A percentile compares a stretch with the other conserved stretches of the same genome.
These are phyloP conservation scores for Penicillium canariense DNA, from an alignment of 495 filamentous ascomycete genomes.

Conservation along the genomic window DNA sequence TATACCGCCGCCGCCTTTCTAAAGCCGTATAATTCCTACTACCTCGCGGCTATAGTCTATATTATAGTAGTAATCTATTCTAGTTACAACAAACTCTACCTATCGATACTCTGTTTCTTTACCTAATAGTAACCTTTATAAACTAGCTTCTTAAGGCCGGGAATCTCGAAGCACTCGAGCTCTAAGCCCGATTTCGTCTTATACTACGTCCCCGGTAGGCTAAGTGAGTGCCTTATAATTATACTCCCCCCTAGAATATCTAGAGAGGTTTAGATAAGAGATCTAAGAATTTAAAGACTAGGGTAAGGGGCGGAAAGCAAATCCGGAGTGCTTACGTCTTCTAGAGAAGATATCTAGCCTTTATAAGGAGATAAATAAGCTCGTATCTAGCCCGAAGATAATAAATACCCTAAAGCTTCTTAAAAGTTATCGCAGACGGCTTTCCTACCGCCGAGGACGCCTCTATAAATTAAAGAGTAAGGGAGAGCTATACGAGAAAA, in stretches of 20 bases:
- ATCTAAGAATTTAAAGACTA: neutral
- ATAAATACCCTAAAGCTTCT: neutral
- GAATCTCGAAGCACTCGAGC: too few species aligned
- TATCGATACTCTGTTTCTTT: too few species aligned
- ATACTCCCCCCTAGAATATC: neutral
- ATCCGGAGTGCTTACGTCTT: neutral
- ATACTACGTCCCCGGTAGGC: neutral
- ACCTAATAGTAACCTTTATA: too few species aligned
- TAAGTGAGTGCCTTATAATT: neutral
- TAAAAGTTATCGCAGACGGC: neutral
- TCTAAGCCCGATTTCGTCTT: too few species aligned
- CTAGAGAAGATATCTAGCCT: neutral
- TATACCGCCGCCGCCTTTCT: neutral
- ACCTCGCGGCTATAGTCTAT: neutral
- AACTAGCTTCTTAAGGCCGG: too few species aligned
- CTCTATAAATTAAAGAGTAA: neutral
- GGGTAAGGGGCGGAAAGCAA: neutral
- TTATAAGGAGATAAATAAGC: neutral
- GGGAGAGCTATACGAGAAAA: neutral
- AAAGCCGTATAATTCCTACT: neutral
- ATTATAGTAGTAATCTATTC: neutral
- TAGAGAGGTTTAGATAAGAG: neutral
- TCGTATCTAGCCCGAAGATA: neutral
- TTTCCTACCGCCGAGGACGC: neutral
- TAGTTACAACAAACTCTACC: too few species aligned